A percentile compares a stretch with the other conserved stretches of the same genome.
Conservation (phyloP, 257 asterid species). For the Salvia hispanica region DNA sequence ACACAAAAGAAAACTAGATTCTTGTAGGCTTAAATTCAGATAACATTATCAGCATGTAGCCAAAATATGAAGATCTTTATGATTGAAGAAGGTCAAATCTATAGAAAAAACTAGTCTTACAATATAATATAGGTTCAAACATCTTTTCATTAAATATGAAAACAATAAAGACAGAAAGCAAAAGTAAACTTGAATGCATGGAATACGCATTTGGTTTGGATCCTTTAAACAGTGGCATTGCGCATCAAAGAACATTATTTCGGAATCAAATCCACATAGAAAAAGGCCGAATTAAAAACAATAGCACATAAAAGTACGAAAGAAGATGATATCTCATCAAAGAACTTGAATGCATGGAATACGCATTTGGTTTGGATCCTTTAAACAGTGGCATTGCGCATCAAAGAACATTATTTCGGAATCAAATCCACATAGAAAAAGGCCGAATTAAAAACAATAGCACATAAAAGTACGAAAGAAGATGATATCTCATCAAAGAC, state of each 20-base stretch:
- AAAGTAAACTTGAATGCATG: constrained; percentile 7
- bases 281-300: not conserved
- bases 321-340: too few relatives aligned
- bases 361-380: constrained; percentile 8
- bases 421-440: constrained; percentile 32
- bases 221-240: not conserved
- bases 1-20: not conserved
- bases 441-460: not conserved
- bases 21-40: not conserved
- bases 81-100: not conserved
- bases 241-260: constrained; percentile 23
- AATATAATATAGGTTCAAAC: too few relatives aligned
- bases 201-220: not conserved
- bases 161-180: not conserved
- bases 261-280: constrained; percentile 31
- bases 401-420: constrained; percentile 20
- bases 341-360: too few relatives aligned
- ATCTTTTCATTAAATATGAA: too few relatives aligned
- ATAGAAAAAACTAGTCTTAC: not conserved
- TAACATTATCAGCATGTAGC: not conserved
- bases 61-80: not conserved
- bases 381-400: not conserved
- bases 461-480: not conserved
- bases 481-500: not conserved
- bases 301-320: not conserved